These are phyloP conservation scores for Isabelozyma gotoi DNA, from an alignment of 805 yeast genomes.

Conservation along the genomic window DNA sequence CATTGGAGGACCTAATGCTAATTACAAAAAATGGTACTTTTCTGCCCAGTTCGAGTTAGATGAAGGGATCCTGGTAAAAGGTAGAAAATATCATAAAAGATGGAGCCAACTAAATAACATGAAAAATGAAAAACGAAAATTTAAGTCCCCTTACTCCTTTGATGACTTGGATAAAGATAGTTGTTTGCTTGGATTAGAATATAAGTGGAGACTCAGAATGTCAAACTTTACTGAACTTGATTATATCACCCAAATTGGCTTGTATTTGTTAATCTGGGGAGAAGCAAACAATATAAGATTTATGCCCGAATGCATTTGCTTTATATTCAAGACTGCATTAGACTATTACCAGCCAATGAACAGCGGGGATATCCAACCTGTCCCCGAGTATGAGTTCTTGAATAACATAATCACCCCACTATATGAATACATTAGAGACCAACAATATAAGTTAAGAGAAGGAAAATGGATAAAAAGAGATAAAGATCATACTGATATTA, in stretches of 20 bases:
- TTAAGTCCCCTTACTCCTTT: conserved; percentile 24
- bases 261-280: conserved; percentile 69
- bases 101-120: conserved; percentile 36
- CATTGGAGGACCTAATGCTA: conserved; percentile 86
- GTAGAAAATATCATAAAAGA: conserved; percentile 38
- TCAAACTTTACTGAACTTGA: conserved; percentile 50
- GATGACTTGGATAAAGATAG: conserved; percentile 15
- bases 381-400: conserved; percentile 26
- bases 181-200: conserved; percentile 19
- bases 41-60: conserved; percentile 81
- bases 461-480: conserved; percentile 63
- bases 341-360: conserved; percentile 18
- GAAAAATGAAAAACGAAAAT: conserved; percentile 38
- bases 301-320: conserved; percentile 44
- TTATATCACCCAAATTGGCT: conserved; percentile 63
- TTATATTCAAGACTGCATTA: conserved; percentile 26
- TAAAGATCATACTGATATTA: conserved; percentile 62
- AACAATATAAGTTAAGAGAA: conserved; percentile 52
- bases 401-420: conserved; percentile 46
- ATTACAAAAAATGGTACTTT: conserved; percentile 90
- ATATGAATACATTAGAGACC: conserved; percentile 62
- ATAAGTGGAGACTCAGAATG: conserved; percentile 71
- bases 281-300: conserved; percentile 67
- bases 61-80: conserved; percentile 52
- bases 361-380: not conserved